These are phyloP conservation scores for Gossypium davidsonii DNA, from an alignment of 441 rosid species.

Conservation along the genomic window DNA sequence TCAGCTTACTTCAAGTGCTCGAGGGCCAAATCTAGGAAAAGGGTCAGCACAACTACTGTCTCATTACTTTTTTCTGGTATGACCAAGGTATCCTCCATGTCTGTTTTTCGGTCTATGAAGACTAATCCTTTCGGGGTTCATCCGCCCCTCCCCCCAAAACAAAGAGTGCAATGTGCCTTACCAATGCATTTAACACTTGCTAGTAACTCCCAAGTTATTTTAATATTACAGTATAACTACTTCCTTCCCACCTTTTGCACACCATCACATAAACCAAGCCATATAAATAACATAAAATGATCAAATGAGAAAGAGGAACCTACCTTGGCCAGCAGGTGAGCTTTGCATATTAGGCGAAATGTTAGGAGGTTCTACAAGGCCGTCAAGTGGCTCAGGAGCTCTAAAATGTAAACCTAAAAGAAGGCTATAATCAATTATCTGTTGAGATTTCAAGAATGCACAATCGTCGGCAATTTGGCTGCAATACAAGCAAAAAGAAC, in stretches of 20 bases:
- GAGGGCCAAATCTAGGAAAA: conserved; percentile 7
- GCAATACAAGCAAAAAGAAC: conserved; percentile 24
- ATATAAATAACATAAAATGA: conserved; percentile 1
- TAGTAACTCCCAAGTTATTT: neutral
- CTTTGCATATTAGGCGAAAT: conserved; percentile 35
- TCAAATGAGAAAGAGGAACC: conserved; percentile 12
- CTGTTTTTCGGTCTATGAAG: too few species aligned
- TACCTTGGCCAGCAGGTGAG: conserved; percentile 52
- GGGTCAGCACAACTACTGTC: neutral
- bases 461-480: conserved; percentile 78
- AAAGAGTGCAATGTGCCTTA: too few species aligned
- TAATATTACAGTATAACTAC: neutral
- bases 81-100: too few species aligned
- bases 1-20: neutral
- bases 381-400: conserved; percentile 73
- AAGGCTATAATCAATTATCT: conserved; percentile 92
- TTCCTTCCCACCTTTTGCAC: neutral
- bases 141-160: too few species aligned
- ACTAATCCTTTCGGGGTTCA: too few species aligned
- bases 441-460: conserved; percentile 79
- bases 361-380: conserved; percentile 48
- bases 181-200: too few species aligned
- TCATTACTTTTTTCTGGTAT: too few species aligned
- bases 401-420: conserved; percentile 88
- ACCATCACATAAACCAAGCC: neutral